These are phyloP conservation scores for Diutina pseudorugosa DNA, from an alignment of 1,139 yeast genomes.

Conservation along the genomic window DNA sequence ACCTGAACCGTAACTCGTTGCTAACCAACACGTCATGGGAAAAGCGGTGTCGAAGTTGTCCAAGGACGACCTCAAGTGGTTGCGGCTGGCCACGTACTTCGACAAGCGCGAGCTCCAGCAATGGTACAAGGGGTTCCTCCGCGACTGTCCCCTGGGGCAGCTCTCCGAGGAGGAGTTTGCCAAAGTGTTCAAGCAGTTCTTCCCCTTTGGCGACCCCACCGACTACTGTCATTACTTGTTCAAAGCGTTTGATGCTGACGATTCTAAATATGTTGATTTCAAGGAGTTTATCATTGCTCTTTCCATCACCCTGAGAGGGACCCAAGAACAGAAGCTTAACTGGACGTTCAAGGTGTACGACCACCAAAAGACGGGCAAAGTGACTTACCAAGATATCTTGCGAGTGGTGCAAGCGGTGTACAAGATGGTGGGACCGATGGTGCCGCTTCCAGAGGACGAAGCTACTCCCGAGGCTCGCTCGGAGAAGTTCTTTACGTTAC, in stretches of 20 bases:
- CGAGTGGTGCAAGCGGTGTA: conserved; percentile 75
- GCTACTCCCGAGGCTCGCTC: conserved; percentile 85
- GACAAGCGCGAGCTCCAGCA: conserved; percentile 92
- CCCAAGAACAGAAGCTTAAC: conserved; percentile 70
- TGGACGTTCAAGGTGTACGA: conserved; percentile 90
- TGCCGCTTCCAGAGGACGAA: conserved; percentile 81
- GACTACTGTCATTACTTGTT: conserved; percentile 85
- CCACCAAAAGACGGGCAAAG: conserved; percentile 61
- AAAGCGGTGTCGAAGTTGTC: conserved; percentile 88
- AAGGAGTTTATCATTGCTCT: conserved; percentile 85
- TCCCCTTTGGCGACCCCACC: conserved; percentile 96
- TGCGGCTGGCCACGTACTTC: conserved; percentile 81
- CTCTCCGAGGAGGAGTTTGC: conserved; percentile 79
- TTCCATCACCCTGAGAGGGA: conserved; percentile 81
- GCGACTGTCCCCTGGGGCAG: conserved; percentile 92
- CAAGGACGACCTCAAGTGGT: conserved; percentile 75
- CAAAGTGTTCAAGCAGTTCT: conserved; percentile 88
- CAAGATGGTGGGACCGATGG: conserved; percentile 95
- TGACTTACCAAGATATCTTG: conserved; percentile 68
- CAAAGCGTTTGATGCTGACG: conserved; percentile 77
- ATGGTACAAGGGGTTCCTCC: conserved; percentile 91
- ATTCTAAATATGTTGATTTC: conserved; percentile 76
- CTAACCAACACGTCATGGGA: conserved; percentile 51
- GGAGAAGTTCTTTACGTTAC: conserved; percentile 59
- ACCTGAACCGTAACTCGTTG: neutral